Evolutionary conservation across 129 eudicot species (phyloP).

Genomic region (Flaveria brownii): DNA sequence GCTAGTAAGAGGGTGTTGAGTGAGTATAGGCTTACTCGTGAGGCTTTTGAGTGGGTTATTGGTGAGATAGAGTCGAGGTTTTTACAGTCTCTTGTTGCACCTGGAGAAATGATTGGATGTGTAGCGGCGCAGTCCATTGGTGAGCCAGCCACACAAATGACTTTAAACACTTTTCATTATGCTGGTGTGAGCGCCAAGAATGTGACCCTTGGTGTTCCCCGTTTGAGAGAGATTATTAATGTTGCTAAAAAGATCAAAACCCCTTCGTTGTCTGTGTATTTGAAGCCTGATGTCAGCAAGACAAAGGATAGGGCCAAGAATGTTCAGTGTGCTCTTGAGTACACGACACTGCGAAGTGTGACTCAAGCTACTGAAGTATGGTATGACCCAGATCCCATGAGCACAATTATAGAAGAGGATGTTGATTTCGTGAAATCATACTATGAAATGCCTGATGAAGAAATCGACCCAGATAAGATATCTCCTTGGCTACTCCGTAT

Average conservation of each 20-base stretch:
- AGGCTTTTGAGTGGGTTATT: conserved; percentile 95
- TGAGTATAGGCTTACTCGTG: conserved; percentile 80
- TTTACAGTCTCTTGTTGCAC: conserved; percentile 91
- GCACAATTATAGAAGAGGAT: conserved; percentile 89
- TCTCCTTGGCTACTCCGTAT: conserved; percentile 98
- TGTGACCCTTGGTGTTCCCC: conserved; percentile 94
- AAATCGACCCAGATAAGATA: conserved; percentile 81
- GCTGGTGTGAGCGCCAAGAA: conserved; percentile 99
- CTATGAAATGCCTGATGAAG: conserved; percentile 98
- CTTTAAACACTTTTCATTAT: conserved; percentile 91
- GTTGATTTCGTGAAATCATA: conserved; percentile 93
- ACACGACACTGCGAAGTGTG: conserved; percentile 89
- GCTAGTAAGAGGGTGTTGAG: conserved; percentile 86
- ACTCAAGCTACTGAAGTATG: conserved; percentile 99
- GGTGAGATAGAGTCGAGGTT: conserved; percentile 97
- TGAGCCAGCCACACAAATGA: conserved; percentile 99
- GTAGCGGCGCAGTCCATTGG: conserved; percentile 99
- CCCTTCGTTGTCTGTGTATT: conserved; percentile 87
- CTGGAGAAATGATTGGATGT: conserved; percentile 99
- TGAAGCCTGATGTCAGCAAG: conserved; percentile 75
- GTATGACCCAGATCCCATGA: conserved; percentile 99
- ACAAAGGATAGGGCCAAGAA: conserved; percentile 85
- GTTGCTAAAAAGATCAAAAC: conserved; percentile 97
- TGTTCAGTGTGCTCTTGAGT: conserved; percentile 91
- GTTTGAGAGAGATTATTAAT: conserved; percentile 92